Evolutionary conservation across 2,329 filamentous ascomycete species (phyloP), one percentile per base, ranked within the genome.

Genomic region (Ophiostoma australiae): DNA sequence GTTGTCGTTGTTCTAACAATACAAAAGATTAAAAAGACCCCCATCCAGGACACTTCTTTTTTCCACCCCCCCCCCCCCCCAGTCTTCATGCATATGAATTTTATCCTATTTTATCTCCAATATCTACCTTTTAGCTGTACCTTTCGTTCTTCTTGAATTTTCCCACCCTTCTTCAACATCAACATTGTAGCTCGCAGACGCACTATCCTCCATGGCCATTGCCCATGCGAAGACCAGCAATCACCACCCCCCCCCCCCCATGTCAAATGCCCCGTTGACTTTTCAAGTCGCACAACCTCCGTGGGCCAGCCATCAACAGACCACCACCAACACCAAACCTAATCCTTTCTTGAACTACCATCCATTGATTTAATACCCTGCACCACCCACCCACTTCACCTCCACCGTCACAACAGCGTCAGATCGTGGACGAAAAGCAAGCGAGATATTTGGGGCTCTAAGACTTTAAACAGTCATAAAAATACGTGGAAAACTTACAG

Each of bases 201-300:
- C 65, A 69, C 70, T 71, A 70, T 48, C 81, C 79, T 80, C 80
- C 79, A 77, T 77, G 75, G 75, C 76, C 76, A 76, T 77, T 77
- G 76, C 75, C 76, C 77, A 76, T 77, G 76, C 75, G 73, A 79
- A 77, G 78, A 37, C 55, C 20, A 67, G 61, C 23, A 58, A 52
- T 13, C 48, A 52, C 20, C 48, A 52, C 48, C 65, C 39, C 58
- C 69, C 52, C 65, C 39, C 58, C 69, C 52, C 79, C 80, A 80
- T 81, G 80, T 80, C 80, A 80, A 80, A 80, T 79, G 78, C 78
- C 78, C 79, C 78, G 77, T 77, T 73, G 77, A 78, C 77, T 78
- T 78, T 78, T 78, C 79, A 80, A 83, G 82, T 84, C 80, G 79
- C 82, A 85, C 83, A 84, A 84, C 80, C 80, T 79, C 80, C 78